Base-by-base conservation (phyloP, 768 basidiomycete species). In the Naganishia vishniacii region DNA sequence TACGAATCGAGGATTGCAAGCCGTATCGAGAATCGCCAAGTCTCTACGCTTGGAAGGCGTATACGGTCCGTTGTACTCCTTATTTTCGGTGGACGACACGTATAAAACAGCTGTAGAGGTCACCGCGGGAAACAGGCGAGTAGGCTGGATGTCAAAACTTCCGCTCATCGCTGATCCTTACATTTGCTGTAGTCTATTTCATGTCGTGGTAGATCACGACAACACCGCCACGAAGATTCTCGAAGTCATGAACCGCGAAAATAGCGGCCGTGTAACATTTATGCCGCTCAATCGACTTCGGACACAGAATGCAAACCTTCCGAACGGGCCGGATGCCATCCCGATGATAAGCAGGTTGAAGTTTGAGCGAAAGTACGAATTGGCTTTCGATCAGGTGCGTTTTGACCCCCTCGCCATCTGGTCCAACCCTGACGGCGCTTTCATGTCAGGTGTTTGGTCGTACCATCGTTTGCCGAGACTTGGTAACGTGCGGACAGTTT, bases 171-270 rank as follows among this genome's bases (percentile, higher is more conserved):
- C 31, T 53, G 31, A 41, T 37, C 8, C 45, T 37, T 40, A 49
- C 60, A 31, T 69, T 59, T 2, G 41, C 11, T 18, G 40, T 75
- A 93, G 94, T 72, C 79, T 99, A 28, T 99, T 97, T 80, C 94
- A 99, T 71, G 87, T 98, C 42, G 94, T 98, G 0, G 94, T 98
- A 65, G 94, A 99, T 74, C 88, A 83, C n/a, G 95, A 98, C 72
- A 87, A 86, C 45, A 98, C 92, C 0, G 95, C 92, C 0, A 86
- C 86, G 2, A 85, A 83, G 72, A 86, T 98, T n/a, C 84, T 99
- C 13, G 89, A 95, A 20, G 81, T 88, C 68, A 97, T 99, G 94
- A 80, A 92, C 70, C 86, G 86, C 72, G 92, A 98, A 75, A 90
- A 88, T 75, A 34, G 45, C 41, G 95, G 94, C 1, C 86, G 95